Conservation (phyloP, 1,284 basidiomycete species). For the Schizophyllum commune region DNA sequence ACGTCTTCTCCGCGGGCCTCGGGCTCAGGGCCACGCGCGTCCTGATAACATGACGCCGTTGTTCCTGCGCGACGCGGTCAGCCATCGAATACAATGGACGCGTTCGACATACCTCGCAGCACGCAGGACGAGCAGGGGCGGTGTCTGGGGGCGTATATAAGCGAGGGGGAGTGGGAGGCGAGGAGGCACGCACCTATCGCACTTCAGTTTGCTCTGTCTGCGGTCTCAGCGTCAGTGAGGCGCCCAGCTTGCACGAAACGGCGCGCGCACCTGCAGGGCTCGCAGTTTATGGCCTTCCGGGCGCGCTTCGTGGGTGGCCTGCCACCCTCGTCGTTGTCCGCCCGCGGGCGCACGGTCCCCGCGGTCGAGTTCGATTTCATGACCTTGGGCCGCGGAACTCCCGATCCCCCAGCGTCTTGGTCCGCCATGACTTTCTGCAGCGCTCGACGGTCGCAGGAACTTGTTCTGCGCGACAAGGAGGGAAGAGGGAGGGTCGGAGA, state of each 20-base stretch:
- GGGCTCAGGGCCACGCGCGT: conserved; percentile 45
- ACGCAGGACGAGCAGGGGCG: conserved; percentile 79
- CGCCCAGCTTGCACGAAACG: neutral
- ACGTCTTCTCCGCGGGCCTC: conserved; percentile 48
- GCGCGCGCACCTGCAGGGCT: conserved; percentile 42
- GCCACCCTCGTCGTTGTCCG: conserved; percentile 38
- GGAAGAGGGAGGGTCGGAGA: neutral
- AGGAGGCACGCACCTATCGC: conserved; percentile 52
- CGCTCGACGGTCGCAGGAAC: neutral
- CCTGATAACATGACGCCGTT: conserved; percentile 68
- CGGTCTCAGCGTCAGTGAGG: neutral
- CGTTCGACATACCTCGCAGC: conserved; percentile 46
- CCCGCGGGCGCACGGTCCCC: conserved; percentile 37
- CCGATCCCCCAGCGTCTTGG: neutral
- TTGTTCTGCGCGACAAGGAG: neutral
- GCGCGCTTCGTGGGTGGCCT: conserved; percentile 64
- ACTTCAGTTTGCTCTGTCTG: conserved; percentile 76
- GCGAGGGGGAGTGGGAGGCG: neutral
- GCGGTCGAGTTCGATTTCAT: conserved; percentile 21
- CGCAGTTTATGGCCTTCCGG: conserved; percentile 78
- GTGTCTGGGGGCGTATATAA: conserved; percentile 38
- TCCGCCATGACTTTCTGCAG: neutral
- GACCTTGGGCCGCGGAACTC: conserved; percentile 29
- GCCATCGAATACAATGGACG: conserved; percentile 1
- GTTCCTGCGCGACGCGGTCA: conserved; percentile 44